Evolutionary conservation across 345 rosid genomes (phyloP).

Genomic region (Ceriops decandra): DNA sequence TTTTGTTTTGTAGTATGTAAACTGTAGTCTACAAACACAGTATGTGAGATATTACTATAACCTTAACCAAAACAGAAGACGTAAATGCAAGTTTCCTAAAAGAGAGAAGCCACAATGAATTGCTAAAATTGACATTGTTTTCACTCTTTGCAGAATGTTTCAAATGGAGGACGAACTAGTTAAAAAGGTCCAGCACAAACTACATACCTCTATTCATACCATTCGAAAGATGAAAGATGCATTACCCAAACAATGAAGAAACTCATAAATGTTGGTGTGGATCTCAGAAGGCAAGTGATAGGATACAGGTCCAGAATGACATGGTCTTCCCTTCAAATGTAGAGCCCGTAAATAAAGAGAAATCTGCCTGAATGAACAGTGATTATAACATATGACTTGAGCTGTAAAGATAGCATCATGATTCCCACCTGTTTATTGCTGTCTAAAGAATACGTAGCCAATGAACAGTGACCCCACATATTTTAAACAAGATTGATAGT

Average conservation of each 20-base stretch:
- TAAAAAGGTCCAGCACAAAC: no score
- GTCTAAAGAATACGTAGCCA: constrained; percentile 13
- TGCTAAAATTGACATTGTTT: no score
- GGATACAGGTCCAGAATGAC: constrained; percentile 14
- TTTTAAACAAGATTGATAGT: constrained; percentile 78
- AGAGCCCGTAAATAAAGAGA: constrained; percentile 3
- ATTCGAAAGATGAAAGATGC: neutral
- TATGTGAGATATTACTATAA: no score
- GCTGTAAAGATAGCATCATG: constrained; percentile 23
- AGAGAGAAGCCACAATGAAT: no score
- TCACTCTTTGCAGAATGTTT: no score
- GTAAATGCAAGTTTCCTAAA: no score
- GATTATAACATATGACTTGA: constrained; percentile 39
- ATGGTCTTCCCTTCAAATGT: constrained; percentile 15
- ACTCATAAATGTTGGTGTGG: neutral
- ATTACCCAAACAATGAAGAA: neutral
- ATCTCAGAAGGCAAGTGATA: neutral
- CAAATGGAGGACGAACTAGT: no score
- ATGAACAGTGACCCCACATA: constrained; percentile 4
- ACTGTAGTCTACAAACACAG: no score
- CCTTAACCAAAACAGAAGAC: no score
- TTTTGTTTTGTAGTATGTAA: no score
- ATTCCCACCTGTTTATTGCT: constrained; percentile 28
- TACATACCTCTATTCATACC: neutral
- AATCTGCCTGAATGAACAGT: constrained; percentile 12